These are phyloP conservation scores for Paramecium primaurelia DNA, from an alignment of 73 alveolate species.

Conservation along the genomic window DNA sequence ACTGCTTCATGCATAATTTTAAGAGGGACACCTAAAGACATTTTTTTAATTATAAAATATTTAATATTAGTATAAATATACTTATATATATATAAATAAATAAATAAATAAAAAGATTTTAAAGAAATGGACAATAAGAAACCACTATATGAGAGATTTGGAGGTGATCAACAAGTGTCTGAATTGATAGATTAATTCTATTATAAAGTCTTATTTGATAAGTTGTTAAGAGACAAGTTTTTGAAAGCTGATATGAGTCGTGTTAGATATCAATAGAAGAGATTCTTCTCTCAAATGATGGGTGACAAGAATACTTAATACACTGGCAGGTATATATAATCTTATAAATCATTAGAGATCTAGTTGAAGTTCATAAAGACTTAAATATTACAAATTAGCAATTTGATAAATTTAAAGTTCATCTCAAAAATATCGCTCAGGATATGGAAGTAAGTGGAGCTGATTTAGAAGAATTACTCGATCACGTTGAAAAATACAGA, in stretches of 20 bases:
- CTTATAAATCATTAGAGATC: background rate
- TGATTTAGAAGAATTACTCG: background rate
- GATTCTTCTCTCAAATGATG: conserved; percentile 46
- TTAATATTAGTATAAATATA: conserved; percentile 35
- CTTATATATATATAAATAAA: background rate
- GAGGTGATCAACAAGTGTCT: conserved; percentile 47
- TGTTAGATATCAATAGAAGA: conserved; percentile 27
- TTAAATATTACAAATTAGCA: conserved; percentile 1
- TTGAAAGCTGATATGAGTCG: conserved; percentile 45
- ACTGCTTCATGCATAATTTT: conserved; percentile 96
- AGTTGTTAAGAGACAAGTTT: conserved; percentile 21
- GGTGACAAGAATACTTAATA: conserved; percentile 28
- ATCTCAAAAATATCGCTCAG: background rate
- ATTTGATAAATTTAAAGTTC: background rate
- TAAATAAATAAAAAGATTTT: background rate
- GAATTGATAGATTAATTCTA: conserved; percentile 41
- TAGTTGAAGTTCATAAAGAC: background rate
- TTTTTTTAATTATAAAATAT: conserved; percentile 60
- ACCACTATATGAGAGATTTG: background rate
- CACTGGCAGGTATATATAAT: conserved; percentile 6
- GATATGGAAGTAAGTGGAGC: conserved; percentile 17
- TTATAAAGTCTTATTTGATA: conserved; percentile 30
- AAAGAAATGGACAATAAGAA: background rate
- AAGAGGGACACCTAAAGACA: conserved; percentile 92
- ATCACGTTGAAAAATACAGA: conserved; percentile 31